Base-by-base conservation (phyloP, 495 filamentous ascomycete genomes). In the Haplographium delicatum region DNA sequence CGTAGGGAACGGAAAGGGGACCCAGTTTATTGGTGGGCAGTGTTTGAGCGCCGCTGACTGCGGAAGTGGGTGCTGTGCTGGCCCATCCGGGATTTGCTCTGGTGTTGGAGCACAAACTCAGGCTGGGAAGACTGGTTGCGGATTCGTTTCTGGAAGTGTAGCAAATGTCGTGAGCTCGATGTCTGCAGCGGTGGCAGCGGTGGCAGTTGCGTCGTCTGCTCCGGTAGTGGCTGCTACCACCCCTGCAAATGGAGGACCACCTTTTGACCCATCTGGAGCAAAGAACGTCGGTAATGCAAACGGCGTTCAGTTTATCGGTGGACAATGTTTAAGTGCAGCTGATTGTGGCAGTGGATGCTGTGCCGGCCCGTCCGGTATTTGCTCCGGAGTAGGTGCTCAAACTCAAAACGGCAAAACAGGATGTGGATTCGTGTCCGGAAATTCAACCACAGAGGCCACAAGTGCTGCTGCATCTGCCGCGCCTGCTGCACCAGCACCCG, bases 91-190 rank as follows among this genome's bases (percentile, higher is more conserved):
- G 24, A 56, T 61, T 37, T 61, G 59, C 48, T 58, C 71, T 7
- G 71, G 69, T 2, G 45, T 61, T 1, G 62, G 56, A 7, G 71
- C 66, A n/a, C 58, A 65, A 44, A 63, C 52, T 44, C 68, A 70
- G 54, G 63, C 65, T 34, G 72, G 69, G 31, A 75, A 75, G 62
- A 62, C 65, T 9, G 71, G 72, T 18, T 75, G 72, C 51, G 72
- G 72, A 10, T 74, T 74, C 55, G 61, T 26, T 4, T 22, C 22
- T 13, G 30, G 18, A 22, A 11, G 18, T 19, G 25, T 26, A 42
- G 10, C 47, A 16, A 38, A 16, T 16, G n/a, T n/a, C n/a, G n/a
- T n/a, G n/a, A n/a, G n/a, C n/a, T n/a, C n/a, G n/a, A n/a, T n/a
- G n/a, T 18, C 35, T 7, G 1, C 35, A 9, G n/a, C 16, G 7